Evolutionary conservation across 2,329 filamentous ascomycete genomes (phyloP).

Genomic region (Chlorencoelia australis): DNA sequence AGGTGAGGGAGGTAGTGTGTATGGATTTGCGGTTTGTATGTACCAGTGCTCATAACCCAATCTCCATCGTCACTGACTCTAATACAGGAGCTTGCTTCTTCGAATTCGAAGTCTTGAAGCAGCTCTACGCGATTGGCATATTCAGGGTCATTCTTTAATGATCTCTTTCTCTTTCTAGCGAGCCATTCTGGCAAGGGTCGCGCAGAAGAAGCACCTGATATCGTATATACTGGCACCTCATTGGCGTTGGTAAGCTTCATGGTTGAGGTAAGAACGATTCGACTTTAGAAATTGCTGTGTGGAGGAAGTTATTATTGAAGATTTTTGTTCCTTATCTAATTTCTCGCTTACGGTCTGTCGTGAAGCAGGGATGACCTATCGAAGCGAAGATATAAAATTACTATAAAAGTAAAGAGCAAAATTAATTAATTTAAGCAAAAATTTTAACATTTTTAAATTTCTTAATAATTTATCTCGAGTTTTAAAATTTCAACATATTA

Average conservation of each 20-base stretch:
- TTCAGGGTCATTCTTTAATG: conserved; percentile 83
- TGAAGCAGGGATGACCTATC: too few relatives aligned
- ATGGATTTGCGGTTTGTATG: conserved; percentile 73
- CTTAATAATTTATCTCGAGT: too few relatives aligned
- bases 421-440: too few relatives aligned
- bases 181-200: conserved; percentile 93
- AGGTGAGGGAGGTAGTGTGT: conserved; percentile 91
- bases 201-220: conserved; percentile 81
- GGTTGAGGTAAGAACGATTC: too few relatives aligned
- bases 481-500: too few relatives aligned
- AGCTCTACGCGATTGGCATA: conserved; percentile 91
- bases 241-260: conserved; percentile 82
- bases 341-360: too few relatives aligned
- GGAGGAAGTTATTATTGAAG: too few relatives aligned
- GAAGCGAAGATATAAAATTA: too few relatives aligned
- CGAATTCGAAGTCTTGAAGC: conserved; percentile 95
- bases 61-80: conserved; percentile 89
- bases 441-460: too few relatives aligned
- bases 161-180: conserved; percentile 77
- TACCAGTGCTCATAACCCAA: conserved; percentile 93
- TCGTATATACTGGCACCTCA: conserved; percentile 83
- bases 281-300: too few relatives aligned
- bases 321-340: not conserved
- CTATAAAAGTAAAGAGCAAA: too few relatives aligned
- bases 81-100: conserved; percentile 86